Conservation (phyloP, 176 grass and related monocot species). For the Paspalum vaginatum region DNA sequence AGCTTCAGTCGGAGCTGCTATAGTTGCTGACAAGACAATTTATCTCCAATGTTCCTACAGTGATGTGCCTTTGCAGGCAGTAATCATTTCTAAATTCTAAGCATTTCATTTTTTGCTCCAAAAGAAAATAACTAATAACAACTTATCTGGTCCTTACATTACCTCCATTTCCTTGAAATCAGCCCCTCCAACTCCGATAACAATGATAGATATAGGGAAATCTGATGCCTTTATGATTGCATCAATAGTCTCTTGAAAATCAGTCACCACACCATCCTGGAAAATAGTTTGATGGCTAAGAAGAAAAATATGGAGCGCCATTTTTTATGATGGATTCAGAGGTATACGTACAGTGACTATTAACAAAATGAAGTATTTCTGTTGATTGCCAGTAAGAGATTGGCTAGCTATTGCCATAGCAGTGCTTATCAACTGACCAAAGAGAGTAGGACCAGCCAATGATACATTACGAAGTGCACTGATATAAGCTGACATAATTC, state of each 20-base stretch:
- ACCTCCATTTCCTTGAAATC: constrained; percentile 99
- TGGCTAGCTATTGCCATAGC: constrained; percentile 84
- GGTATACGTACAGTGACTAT: constrained; percentile 71
- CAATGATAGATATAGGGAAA: constrained; percentile 90
- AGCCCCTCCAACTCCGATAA: constrained; percentile 93
- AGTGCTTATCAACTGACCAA: constrained; percentile 83
- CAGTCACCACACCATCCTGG: constrained; percentile 95
- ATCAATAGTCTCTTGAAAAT: constrained; percentile 99
- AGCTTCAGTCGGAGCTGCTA: neutral
- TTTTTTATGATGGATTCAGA: constrained; percentile 28
- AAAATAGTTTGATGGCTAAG: constrained; percentile 46
- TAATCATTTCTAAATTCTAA: constrained; percentile 8
- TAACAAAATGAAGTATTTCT: constrained; percentile 88
- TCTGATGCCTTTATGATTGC: constrained; percentile 91
- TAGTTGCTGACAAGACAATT: neutral
- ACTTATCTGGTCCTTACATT: neutral
- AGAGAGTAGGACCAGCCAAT: constrained; percentile 93
- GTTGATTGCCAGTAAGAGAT: constrained; percentile 66
- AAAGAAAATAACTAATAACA: constrained; percentile 27
- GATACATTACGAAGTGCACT: constrained; percentile 96
- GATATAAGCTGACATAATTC: constrained; percentile 95
- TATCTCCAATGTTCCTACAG: neutral
- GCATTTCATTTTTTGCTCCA: constrained; percentile 16
- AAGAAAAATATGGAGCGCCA: constrained; percentile 11
- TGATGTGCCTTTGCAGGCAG: neutral